These are phyloP conservation scores for Lunasporangiospora selenospora DNA, from an alignment of 192 early-diverging fungal genomes.

Conservation along the genomic window DNA sequence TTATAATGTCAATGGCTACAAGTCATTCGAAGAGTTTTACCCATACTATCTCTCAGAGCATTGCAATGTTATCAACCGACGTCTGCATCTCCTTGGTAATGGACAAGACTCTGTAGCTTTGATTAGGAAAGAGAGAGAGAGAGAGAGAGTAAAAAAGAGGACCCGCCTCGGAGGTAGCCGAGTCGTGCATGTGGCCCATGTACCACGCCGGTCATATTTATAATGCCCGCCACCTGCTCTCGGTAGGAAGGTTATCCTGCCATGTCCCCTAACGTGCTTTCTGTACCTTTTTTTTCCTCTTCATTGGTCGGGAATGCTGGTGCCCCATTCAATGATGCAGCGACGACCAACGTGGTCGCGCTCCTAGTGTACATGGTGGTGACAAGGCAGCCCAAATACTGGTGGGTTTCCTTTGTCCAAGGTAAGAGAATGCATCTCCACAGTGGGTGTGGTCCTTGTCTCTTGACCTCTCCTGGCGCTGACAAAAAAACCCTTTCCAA, in stretches of 20 bases:
- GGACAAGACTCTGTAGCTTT: too few relatives aligned
- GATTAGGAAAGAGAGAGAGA: too few relatives aligned
- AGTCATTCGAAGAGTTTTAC: constrained; percentile 66
- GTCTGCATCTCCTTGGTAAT: constrained; percentile 64
- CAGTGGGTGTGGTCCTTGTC: not conserved
- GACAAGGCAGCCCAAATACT: constrained; percentile 29
- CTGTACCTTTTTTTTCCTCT: not conserved
- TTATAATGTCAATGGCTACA: constrained; percentile 50
- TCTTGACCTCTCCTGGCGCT: not conserved
- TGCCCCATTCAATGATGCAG: constrained; percentile 8
- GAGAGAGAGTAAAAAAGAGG: too few relatives aligned
- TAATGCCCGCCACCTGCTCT: too few relatives aligned
- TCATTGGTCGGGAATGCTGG: not conserved
- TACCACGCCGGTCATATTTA: too few relatives aligned
- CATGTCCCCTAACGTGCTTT: not conserved
- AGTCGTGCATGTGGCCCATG: too few relatives aligned
- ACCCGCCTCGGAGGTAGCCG: too few relatives aligned
- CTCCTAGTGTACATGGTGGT: constrained; percentile 33
- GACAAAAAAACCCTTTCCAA: too few relatives aligned
- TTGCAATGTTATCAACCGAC: constrained; percentile 55
- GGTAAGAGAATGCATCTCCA: constrained; percentile 7
- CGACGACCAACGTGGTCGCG: constrained; percentile 40
- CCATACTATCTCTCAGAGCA: constrained; percentile 74
- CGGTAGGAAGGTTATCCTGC: too few relatives aligned
- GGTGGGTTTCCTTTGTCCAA: constrained; percentile 47